A percentile compares a stretch with the other conserved stretches of the same genome.
Conservation (phyloP, 495 filamentous ascomycete genomes). For the Paragyromitra xinjiangensis region DNA sequence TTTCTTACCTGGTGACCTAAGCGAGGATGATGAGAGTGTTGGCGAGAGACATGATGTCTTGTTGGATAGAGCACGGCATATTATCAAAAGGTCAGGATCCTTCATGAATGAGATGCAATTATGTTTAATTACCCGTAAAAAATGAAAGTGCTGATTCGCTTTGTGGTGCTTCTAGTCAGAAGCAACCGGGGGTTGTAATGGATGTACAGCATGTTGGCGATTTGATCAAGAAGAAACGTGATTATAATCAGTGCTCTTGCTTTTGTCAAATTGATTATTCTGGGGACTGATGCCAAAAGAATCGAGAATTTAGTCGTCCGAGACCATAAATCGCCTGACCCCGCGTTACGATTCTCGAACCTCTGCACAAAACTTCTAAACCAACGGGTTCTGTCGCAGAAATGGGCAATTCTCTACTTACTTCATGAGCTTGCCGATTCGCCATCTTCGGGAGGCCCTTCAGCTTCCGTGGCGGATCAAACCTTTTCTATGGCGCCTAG, state of each 20-base stretch:
- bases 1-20: conserved; percentile 63
- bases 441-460: conserved; percentile 61
- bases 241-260: conserved; percentile 1
- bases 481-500: conserved; percentile 39
- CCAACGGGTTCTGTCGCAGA: conserved; percentile 88
- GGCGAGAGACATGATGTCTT: conserved; percentile 65
- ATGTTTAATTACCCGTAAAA: neutral
- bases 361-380: conserved; percentile 86
- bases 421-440: conserved; percentile 81
- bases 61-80: conserved; percentile 63
- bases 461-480: conserved; percentile 54
- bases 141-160: conserved; percentile 18
- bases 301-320: conserved; percentile 66
- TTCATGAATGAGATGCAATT: conserved; percentile 26
- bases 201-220: conserved; percentile 91
- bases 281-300: conserved; percentile 15
- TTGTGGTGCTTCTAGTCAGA: conserved; percentile 33
- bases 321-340: conserved; percentile 77
- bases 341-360: conserved; percentile 86
- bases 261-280: neutral
- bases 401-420: conserved; percentile 95
- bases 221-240: conserved; percentile 82
- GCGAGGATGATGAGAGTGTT: conserved; percentile 63
- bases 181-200: conserved; percentile 59
- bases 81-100: conserved; percentile 63